phyloP scores from a whole-genome alignment of 345 rosid genomes.

The Bruguiera gymnorhiza region DNA sequence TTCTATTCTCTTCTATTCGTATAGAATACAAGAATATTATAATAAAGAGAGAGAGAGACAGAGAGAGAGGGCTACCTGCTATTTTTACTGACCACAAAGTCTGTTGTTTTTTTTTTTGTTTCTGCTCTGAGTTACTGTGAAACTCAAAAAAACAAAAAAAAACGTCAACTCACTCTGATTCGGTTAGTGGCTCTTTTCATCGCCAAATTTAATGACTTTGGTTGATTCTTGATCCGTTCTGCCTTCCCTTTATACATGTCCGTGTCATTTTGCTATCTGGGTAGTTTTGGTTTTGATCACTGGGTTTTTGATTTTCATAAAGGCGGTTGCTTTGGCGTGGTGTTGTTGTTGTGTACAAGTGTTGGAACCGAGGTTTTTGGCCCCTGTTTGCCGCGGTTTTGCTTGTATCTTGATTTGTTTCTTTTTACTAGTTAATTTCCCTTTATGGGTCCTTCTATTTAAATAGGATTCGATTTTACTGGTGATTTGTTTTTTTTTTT shows the following conservation, averaged over 20 bases:
- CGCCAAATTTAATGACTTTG: conserved; percentile 3
- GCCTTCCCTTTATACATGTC: conserved; percentile 24
- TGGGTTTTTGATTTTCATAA: conserved; percentile 5
- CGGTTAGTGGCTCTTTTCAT: conserved; percentile 33
- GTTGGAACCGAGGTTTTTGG: conserved; percentile 14
- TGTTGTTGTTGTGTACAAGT: conserved; percentile 13
- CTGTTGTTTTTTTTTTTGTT: not conserved
- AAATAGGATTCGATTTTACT: conserved; percentile 1
- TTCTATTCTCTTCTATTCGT: not conserved
- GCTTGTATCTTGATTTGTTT: conserved; percentile 8
- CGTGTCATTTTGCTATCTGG: conserved; percentile 23
- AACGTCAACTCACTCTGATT: conserved; percentile 10
- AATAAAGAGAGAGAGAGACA: no score
- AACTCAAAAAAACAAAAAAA: conserved; percentile 1
- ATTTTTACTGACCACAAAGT: no score
- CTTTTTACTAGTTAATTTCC: not conserved
- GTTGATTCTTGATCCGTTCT: conserved; percentile 25
- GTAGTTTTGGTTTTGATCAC: conserved; percentile 2
- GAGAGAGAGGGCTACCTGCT: no score
- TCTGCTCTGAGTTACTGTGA: not conserved
- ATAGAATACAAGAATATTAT: no score
- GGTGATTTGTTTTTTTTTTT: not conserved
- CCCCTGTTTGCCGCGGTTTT: conserved; percentile 10
- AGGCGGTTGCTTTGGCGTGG: conserved; percentile 22
- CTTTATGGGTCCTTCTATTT: not conserved